A percentile compares a stretch with the other conserved stretches of the same genome.
Conservation (phyloP, 176 grass and related monocot species). For the Dendrocalamus sinicus region DNA sequence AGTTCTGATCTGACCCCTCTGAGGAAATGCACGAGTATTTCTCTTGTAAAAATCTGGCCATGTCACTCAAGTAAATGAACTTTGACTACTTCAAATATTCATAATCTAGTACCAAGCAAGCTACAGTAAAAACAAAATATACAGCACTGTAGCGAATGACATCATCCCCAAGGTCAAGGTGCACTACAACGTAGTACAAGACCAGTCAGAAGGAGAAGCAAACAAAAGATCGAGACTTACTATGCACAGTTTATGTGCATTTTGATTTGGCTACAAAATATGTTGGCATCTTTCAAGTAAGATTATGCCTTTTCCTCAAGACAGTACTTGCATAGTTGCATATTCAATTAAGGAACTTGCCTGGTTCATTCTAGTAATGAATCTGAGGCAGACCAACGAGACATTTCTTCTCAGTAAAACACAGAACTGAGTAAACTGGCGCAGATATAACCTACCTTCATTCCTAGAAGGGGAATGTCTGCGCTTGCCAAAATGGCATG, state of each 20-base stretch:
- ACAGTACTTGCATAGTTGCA: not conserved
- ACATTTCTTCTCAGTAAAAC: constrained; percentile 17
- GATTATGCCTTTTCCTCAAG: not conserved
- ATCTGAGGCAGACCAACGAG: not conserved
- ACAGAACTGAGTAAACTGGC: not conserved
- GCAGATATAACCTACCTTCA: constrained; percentile 35
- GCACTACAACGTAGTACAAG: not conserved
- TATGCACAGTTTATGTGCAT: not conserved
- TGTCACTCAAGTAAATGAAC: constrained; percentile 50
- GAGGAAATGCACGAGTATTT: constrained; percentile 60
- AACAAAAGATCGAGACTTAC: not conserved
- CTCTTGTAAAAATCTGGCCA: constrained; percentile 60
- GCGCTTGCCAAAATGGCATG: constrained; percentile 31
- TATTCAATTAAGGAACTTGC: not conserved
- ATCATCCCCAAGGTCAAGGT: not conserved
- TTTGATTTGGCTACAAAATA: not conserved
- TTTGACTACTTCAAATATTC: constrained; percentile 18
- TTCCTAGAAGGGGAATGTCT: constrained; percentile 38
- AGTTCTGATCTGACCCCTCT: constrained; percentile 95
- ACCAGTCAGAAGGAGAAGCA: not conserved
- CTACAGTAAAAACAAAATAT: not conserved
- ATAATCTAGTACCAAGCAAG: constrained; percentile 2
- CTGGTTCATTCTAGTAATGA: not conserved
- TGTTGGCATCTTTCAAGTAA: not conserved
- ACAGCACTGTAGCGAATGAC: not conserved